phyloP scores from a whole-genome alignment of 2,329 filamentous ascomycete species.

The Leptoxyphium fumago region DNA sequence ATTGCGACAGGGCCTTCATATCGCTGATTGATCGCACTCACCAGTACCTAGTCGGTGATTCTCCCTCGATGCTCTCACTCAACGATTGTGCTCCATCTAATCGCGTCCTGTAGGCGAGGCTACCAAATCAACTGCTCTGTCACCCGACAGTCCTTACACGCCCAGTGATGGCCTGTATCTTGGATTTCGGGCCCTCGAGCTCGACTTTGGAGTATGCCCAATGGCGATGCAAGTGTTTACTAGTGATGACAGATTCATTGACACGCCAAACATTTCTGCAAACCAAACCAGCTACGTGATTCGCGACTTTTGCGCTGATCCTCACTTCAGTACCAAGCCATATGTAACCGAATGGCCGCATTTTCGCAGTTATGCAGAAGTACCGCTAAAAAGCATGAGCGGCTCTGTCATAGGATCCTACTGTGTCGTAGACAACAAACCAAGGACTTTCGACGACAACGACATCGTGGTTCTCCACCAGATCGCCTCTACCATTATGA shows the following conservation, averaged over 20 bases:
- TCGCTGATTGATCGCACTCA: constrained; percentile 21
- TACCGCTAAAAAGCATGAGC: constrained; percentile 18
- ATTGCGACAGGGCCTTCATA: constrained; percentile 20
- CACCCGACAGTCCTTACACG: constrained; percentile 2
- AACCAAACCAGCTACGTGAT: constrained; percentile 21
- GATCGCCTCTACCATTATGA: constrained; percentile 7
- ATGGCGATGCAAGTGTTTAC: constrained; percentile 17
- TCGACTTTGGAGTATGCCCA: constrained; percentile 19
- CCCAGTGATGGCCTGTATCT: constrained; percentile 19
- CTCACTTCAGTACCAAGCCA: constrained; percentile 13
- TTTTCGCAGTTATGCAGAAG: constrained; percentile 20
- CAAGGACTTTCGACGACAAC: constrained; percentile 8
- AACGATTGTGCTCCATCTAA: background rate
- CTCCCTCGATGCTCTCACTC: background rate
- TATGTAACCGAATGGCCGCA: constrained; percentile 19
- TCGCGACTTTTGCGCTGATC: constrained; percentile 17
- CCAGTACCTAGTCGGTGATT: constrained; percentile 21
- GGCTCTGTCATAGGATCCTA: constrained; percentile 21
- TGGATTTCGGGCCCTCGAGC: constrained; percentile 14
- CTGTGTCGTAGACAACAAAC: constrained; percentile 19
- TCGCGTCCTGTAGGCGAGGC: constrained; percentile 13
- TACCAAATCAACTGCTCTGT: constrained; percentile 17
- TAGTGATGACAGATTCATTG: constrained; percentile 5
- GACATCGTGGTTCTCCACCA: constrained; percentile 7
- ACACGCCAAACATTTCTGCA: constrained; percentile 12